Evolutionary conservation across 2,329 filamentous ascomycete species (phyloP).

Genomic region (Pseudogymnoascus pannorum): DNA sequence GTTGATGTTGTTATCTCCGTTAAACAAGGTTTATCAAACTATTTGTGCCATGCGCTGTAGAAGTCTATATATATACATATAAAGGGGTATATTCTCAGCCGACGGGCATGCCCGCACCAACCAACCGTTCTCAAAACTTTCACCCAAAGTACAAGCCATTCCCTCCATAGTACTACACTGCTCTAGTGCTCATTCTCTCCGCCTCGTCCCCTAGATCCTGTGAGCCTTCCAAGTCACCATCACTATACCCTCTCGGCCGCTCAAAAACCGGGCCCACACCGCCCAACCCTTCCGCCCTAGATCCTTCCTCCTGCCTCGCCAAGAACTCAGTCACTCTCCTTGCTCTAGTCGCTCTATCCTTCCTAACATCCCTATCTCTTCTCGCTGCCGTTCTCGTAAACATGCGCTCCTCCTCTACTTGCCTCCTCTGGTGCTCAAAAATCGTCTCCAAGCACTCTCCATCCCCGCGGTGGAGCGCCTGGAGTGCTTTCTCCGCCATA

Average conservation of each 20-base stretch:
- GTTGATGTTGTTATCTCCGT: not conserved
- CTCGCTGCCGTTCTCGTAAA: slow-evolving; percentile 14
- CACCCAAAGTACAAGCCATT: not conserved
- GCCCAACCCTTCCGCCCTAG: not conserved
- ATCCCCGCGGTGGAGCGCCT: slow-evolving; percentile 32
- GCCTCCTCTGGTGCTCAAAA: slow-evolving; percentile 18
- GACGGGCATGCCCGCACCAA: not conserved
- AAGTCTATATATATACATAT: not conserved
- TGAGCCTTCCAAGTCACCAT: not conserved
- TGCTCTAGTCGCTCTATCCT: not conserved
- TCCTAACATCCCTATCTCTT: not conserved
- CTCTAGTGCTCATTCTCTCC: not conserved
- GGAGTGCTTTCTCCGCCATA: slow-evolving; percentile 38
- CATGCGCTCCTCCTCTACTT: slow-evolving; percentile 16
- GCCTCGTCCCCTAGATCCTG: not conserved
- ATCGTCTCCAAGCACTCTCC: slow-evolving; percentile 36
- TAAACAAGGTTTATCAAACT: not conserved
- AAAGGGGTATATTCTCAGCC: not conserved
- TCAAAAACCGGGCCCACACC: not conserved
- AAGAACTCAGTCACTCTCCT: not conserved
- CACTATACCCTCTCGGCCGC: not conserved
- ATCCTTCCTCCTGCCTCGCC: not conserved
- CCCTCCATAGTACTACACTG: not conserved
- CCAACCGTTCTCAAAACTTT: not conserved
- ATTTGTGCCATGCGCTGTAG: not conserved